Evolutionary conservation across 306 rosid species (phyloP).

Genomic region (Medicago lupulina): DNA sequence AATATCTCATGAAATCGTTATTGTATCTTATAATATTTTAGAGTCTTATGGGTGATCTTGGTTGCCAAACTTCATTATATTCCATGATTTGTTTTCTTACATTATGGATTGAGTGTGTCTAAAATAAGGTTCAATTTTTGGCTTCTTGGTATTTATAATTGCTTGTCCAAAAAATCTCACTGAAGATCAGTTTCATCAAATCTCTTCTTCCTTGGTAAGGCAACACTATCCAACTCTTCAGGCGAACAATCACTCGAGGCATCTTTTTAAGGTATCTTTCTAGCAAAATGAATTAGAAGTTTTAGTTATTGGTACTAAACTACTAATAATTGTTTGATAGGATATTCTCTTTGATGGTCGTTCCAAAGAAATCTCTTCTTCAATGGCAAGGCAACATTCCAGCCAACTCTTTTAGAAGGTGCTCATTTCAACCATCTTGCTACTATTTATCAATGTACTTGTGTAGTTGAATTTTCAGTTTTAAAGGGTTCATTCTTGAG

Average conservation of each 20-base stretch:
- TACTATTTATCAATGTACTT: neutral
- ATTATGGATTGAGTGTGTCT: neutral
- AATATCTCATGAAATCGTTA: neutral
- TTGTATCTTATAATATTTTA: constrained; percentile 12
- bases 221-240: neutral
- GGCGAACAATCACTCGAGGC: neutral
- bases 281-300: neutral
- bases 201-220: constrained; percentile 13
- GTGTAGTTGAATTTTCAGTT: neutral
- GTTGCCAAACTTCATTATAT: constrained; percentile 1
- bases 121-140: constrained; percentile 5
- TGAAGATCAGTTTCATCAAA: neutral
- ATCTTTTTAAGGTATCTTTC: no score
- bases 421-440: constrained; percentile 5
- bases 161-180: neutral
- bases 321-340: neutral
- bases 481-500: neutral
- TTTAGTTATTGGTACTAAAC: neutral
- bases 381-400: neutral
- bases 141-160: neutral
- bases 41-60: constrained; percentile 4
- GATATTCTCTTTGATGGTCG: neutral
- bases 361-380: neutral
- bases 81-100: constrained; percentile 7
- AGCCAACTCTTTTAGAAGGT: neutral